Percentiles rank a stretch among this genome's conserved stretches.
phyloP scores from a whole-genome alignment of 495 filamentous ascomycete species.

The Podospora anserina region DNA sequence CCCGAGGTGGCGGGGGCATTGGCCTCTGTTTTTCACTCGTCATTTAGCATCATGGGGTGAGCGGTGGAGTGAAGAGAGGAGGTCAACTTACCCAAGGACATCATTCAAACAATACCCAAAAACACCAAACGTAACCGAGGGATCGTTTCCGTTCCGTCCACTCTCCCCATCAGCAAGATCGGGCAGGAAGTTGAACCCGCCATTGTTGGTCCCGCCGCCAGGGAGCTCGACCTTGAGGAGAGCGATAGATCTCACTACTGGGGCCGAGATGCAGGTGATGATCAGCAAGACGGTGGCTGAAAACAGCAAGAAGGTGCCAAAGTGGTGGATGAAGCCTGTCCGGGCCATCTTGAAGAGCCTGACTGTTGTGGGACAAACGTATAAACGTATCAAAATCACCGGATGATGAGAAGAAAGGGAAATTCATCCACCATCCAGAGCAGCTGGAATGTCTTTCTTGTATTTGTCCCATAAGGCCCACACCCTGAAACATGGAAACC shows the following conservation, averaged over 20 bases:
- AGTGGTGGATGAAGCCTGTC: slow-evolving; percentile 54
- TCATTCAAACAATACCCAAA: slow-evolving; percentile 53
- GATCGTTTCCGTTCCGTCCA: no score
- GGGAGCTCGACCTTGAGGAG: slow-evolving; percentile 51
- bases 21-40: slow-evolving; percentile 30
- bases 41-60: neutral
- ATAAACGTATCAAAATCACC: no score
- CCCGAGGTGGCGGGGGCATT: slow-evolving; percentile 48
- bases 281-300: slow-evolving; percentile 53
- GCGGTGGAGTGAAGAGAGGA: neutral
- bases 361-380: no score
- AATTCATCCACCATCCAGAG: neutral
- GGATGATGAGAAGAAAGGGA: neutral
- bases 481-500: neutral
- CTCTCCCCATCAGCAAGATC: neutral
- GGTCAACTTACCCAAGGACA: slow-evolving; percentile 23
- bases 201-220: neutral
- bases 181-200: slow-evolving; percentile 6
- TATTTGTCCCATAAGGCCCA: neutral
- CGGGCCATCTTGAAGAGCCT: slow-evolving; percentile 35
- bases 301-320: slow-evolving; percentile 59
- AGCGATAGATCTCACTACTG: slow-evolving; percentile 51
- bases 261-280: slow-evolving; percentile 57
- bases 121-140: slow-evolving; percentile 52
- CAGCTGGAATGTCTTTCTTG: neutral